A percentile compares a stretch with the other conserved stretches of the same genome.
phyloP scores from a whole-genome alignment of 2,329 filamentous ascomycete genomes.

The Trichoderma koningii region DNA sequence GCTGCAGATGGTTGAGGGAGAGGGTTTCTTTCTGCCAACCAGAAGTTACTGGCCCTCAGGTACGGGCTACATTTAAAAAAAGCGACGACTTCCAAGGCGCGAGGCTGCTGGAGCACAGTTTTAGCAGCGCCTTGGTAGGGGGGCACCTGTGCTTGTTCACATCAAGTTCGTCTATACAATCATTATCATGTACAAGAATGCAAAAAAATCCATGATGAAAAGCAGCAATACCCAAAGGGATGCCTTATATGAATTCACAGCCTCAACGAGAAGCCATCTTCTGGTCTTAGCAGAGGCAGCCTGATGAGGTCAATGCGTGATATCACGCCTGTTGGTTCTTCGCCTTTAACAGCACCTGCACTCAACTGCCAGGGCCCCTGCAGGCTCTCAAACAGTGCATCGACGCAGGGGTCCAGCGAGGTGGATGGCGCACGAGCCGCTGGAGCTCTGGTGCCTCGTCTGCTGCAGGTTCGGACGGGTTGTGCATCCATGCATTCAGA shows the following conservation, averaged over 20 bases:
- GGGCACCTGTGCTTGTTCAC: no score
- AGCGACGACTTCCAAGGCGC: background rate
- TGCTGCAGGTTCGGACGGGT: background rate
- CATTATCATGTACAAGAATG: no score
- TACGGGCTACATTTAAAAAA: no score
- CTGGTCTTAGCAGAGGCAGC: background rate
- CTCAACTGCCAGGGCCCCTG: conserved; percentile 17
- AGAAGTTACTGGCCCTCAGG: no score
- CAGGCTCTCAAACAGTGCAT: conserved; percentile 21
- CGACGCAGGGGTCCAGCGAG: conserved; percentile 22
- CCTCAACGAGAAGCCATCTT: no score
- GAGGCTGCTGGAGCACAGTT: background rate
- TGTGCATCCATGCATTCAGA: no score
- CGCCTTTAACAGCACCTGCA: background rate
- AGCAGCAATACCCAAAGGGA: no score
- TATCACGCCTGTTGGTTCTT: conserved; percentile 10
- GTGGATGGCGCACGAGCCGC: conserved; percentile 6
- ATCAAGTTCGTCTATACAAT: no score
- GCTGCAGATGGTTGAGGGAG: conserved; percentile 3
- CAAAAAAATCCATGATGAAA: no score
- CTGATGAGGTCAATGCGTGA: conserved; percentile 2
- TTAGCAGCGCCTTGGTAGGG: background rate
- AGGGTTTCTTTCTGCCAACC: background rate
- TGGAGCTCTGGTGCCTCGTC: conserved; percentile 13
- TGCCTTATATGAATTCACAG: no score